Evolutionary conservation across 352 stramenopile genomes (phyloP).

Genomic region (Phytopythium oedochilum): DNA sequence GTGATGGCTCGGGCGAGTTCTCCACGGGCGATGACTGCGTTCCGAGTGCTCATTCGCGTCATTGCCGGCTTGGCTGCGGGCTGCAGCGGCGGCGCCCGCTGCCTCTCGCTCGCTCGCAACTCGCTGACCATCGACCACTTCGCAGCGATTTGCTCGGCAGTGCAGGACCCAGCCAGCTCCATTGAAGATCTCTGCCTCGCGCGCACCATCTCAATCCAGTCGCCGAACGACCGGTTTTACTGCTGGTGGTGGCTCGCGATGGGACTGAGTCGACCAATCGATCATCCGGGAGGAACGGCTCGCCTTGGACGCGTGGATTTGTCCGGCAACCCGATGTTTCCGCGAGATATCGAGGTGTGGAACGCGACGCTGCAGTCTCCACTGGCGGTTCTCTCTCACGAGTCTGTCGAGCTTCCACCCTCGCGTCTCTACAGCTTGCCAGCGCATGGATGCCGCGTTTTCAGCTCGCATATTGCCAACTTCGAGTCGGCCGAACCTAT

Average conservation of each 20-base stretch:
- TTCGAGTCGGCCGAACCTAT: neutral
- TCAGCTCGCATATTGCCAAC: neutral
- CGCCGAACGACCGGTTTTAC: neutral
- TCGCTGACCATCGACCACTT: constrained; percentile 22
- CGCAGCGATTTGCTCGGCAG: constrained; percentile 25
- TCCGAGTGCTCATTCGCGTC: constrained; percentile 19
- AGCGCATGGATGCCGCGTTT: neutral
- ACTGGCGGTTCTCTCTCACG: neutral
- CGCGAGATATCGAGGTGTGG: neutral
- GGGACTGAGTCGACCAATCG: neutral
- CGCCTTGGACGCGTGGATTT: constrained; percentile 3
- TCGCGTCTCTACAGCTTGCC: neutral
- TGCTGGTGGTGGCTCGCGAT: constrained; percentile 5
- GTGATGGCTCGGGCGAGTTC: constrained; percentile 11
- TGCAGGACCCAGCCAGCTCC: constrained; percentile 4
- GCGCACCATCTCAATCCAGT: neutral
- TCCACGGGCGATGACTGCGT: constrained; percentile 18
- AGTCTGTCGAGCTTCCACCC: neutral
- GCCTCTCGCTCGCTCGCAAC: constrained; percentile 27
- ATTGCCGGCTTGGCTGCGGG: constrained; percentile 8
- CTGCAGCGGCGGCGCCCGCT: constrained; percentile 10
- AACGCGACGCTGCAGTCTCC: neutral
- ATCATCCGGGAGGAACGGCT: no score
- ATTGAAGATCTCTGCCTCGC: constrained; percentile 1
- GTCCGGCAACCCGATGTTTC: constrained; percentile 3